Percentiles rank a stretch among this genome's conserved stretches.
Evolutionary conservation across 192 early-diverging fungal genomes (phyloP).

Genomic region (Backusella psychrophila): DNA sequence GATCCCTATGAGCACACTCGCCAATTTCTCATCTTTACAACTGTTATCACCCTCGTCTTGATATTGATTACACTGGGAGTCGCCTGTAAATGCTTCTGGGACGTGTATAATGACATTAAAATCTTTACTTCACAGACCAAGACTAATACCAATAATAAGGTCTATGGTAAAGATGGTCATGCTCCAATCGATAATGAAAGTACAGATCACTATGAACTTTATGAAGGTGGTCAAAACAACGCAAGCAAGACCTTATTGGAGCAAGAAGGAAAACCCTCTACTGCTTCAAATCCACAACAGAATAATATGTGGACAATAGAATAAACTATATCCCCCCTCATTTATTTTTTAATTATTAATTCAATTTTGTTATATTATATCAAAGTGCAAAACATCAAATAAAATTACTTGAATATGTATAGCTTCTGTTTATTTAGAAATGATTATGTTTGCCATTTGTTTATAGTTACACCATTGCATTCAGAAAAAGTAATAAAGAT

Average conservation of each 20-base stretch:
- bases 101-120: conserved; percentile 1
- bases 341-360: neutral
- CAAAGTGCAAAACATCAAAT: neutral
- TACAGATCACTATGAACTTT: conserved; percentile 7
- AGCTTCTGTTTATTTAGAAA: neutral
- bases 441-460: neutral
- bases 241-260: conserved; percentile 13
- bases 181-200: conserved; percentile 4
- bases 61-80: conserved; percentile 22
- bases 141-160: neutral
- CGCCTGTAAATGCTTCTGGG: conserved; percentile 11
- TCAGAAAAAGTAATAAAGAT: neutral
- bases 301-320: conserved; percentile 28
- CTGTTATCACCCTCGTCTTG: conserved; percentile 19
- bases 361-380: neutral
- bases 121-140: neutral
- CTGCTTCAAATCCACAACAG: neutral
- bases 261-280: neutral
- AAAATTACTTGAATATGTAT: neutral
- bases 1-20: conserved; percentile 47
- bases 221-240: neutral
- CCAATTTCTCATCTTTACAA: conserved; percentile 38
- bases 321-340: neutral
- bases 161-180: neutral
- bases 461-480: neutral